Evolutionary conservation across 1,284 basidiomycete genomes (phyloP), one percentile per base, ranked within the genome.

Genomic region (Cerioporus squamosus): DNA sequence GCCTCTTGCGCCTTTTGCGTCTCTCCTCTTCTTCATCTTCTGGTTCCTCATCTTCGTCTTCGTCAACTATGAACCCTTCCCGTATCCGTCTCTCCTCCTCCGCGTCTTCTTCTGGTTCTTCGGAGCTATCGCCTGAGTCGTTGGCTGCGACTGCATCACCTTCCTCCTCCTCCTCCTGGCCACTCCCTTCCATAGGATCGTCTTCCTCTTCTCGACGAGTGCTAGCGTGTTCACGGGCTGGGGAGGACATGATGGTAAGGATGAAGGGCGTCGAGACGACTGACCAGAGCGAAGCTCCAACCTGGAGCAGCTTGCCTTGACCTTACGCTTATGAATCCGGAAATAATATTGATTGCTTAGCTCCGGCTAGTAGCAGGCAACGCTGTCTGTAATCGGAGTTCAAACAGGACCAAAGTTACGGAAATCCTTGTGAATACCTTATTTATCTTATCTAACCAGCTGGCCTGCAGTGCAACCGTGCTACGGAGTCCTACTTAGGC

Each of bases 61-160:
- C 92, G 63, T 93, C 91, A 6, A 93, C 92, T 68, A 95, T 95
- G 67, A 95, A 95, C 0, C 89, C 92, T 55, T 93, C 89, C 54
- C 87, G 76, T 51, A 95, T 83, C 60, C 82, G 78, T 60, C 82
- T 79, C 68, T 80, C 90, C 73, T 93, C 93, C 59, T 93, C 93
- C 66, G 87, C 90, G 68, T 94, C 89, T 45, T 94, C 92, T 31
- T 93, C 91, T 38, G 82, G 87, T 71, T 94, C 93, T 69, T 94
- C 93, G 26, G 90, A 92, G 70, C 90, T 93, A 74, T 94, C 92
- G 68, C 91, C 90, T n/a, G 85, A 83, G 59, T 63, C 22, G 48
- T 71, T 59, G 53, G 79, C 58, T 36, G 12, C 33, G 33, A 60
- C 80, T 60, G 83, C 86, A 29, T 79, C 82, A 51, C 80, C 82